Percentiles rank a stretch among this genome's conserved stretches.
phyloP scores from a whole-genome alignment of 1,284 basidiomycete species.

The Apiotrichum sp. region DNA sequence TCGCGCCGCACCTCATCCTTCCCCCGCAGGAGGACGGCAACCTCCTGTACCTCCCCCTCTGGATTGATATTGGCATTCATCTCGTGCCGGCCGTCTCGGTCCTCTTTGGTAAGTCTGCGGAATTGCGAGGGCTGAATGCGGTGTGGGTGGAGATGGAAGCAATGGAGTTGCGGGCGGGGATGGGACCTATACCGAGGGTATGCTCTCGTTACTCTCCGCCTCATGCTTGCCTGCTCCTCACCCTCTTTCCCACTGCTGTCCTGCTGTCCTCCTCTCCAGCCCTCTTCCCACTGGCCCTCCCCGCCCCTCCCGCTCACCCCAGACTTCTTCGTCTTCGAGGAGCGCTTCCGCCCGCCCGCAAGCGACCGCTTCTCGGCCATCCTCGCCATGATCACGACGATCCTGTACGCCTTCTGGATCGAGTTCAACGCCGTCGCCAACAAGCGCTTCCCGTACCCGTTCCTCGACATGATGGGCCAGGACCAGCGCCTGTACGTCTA shows the following conservation, averaged over 20 bases:
- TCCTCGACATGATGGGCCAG: slow-evolving; percentile 59
- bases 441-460: slow-evolving; percentile 72
- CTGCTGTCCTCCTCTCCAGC: too few species aligned
- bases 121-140: not conserved
- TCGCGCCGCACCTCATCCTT: slow-evolving; percentile 34
- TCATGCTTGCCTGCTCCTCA: too few species aligned
- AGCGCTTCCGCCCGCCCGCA: slow-evolving; percentile 53
- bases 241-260: too few species aligned
- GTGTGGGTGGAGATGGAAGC: too few species aligned
- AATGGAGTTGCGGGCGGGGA: too few species aligned
- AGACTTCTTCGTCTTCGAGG: slow-evolving; percentile 67
- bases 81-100: slow-evolving; percentile 58
- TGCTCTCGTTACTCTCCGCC: too few species aligned
- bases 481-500: slow-evolving; percentile 60
- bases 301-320: not conserved
- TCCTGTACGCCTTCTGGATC: slow-evolving; percentile 60
- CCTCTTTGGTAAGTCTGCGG: slow-evolving; percentile 45
- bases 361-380: slow-evolving; percentile 51
- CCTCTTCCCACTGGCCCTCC: too few species aligned
- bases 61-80: slow-evolving; percentile 59
- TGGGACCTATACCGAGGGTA: too few species aligned
- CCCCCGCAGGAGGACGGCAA: slow-evolving; percentile 31
- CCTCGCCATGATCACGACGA: slow-evolving; percentile 49
- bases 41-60: slow-evolving; percentile 55
- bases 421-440: slow-evolving; percentile 61